phyloP scores from a whole-genome alignment of 179 eudicot genomes.

The Heliamphora pulchella region DNA sequence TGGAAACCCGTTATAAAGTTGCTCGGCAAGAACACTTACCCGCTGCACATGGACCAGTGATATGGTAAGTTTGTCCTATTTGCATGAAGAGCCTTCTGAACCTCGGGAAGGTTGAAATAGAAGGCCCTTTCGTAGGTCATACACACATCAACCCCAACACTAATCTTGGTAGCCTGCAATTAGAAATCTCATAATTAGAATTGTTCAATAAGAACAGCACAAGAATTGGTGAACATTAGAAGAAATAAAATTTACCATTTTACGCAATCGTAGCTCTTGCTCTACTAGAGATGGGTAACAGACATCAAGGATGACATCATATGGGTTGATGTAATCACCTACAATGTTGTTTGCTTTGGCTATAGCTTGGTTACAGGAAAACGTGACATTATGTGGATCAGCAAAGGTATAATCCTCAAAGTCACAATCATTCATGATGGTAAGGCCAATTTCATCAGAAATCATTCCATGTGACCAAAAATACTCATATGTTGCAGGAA shows the following conservation, averaged over 20 bases:
- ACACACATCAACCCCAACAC: conserved; percentile 90
- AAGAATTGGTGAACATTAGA: neutral
- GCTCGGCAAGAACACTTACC: conserved; percentile 26
- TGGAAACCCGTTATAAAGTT: neutral
- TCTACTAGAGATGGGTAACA: conserved; percentile 87
- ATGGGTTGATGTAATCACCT: conserved; percentile 60
- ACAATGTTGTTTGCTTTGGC: conserved; percentile 56
- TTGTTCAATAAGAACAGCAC: neutral
- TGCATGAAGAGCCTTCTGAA: conserved; percentile 96
- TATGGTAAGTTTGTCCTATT: conserved; percentile 81
- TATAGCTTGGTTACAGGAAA: conserved; percentile 56
- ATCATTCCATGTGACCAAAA: conserved; percentile 99
- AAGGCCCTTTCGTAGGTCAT: conserved; percentile 64
- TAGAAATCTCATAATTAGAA: neutral
- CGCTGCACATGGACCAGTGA: conserved; percentile 84
- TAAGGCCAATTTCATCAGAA: conserved; percentile 76
- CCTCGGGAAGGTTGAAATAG: conserved; percentile 92
- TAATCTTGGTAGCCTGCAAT: conserved; percentile 78
- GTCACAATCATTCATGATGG: conserved; percentile 72
- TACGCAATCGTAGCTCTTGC: conserved; percentile 70
- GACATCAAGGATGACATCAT: conserved; percentile 87
- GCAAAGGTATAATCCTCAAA: conserved; percentile 69
- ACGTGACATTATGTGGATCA: conserved; percentile 60
- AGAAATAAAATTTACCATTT: conserved; percentile 40
- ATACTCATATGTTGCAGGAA: conserved; percentile 67